phyloP scores from a whole-genome alignment of 352 stramenopile species.

The Globisporangium perplexum region DNA sequence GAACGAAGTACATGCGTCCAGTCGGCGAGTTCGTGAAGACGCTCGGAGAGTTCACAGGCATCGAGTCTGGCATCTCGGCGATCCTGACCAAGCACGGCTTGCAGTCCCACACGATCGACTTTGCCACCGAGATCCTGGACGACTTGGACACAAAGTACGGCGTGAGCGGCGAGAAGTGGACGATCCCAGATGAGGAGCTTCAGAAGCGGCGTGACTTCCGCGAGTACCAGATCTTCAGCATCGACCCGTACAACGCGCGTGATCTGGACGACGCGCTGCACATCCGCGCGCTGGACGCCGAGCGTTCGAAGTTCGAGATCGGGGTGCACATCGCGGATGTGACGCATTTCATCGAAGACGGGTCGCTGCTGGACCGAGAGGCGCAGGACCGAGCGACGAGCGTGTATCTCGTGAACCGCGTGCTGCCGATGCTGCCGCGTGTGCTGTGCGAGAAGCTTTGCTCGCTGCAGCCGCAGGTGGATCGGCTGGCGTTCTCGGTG shows the following conservation, averaged over 20 bases:
- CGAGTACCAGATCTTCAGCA: constrained; percentile 92
- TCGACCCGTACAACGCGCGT: constrained; percentile 95
- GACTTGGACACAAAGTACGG: constrained; percentile 79
- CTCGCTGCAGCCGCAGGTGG: constrained; percentile 95
- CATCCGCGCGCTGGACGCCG: constrained; percentile 67
- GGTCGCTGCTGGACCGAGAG: constrained; percentile 92
- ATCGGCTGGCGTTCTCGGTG: constrained; percentile 93
- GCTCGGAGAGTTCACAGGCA: constrained; percentile 67
- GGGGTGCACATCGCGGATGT: constrained; percentile 99
- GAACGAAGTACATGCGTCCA: constrained; percentile 46
- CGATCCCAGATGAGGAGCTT: constrained; percentile 77
- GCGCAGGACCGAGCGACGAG: constrained; percentile 91
- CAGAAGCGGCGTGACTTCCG: constrained; percentile 89
- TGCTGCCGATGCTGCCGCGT: constrained; percentile 96
- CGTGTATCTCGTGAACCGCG: constrained; percentile 95
- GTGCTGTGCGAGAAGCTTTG: constrained; percentile 96
- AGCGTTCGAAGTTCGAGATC: constrained; percentile 75
- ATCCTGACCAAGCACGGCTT: constrained; percentile 91
- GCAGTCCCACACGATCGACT: constrained; percentile 65
- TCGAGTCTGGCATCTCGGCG: constrained; percentile 88
- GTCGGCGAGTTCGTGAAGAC: constrained; percentile 76
- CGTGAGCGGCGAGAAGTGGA: constrained; percentile 60
- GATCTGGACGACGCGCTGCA: constrained; percentile 97
- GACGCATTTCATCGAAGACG: constrained; percentile 91
- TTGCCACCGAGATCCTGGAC: constrained; percentile 52